These are phyloP conservation scores for Filobasidium uniguttulatum DNA, from an alignment of 1,284 basidiomycete genomes.

Conservation along the genomic window DNA sequence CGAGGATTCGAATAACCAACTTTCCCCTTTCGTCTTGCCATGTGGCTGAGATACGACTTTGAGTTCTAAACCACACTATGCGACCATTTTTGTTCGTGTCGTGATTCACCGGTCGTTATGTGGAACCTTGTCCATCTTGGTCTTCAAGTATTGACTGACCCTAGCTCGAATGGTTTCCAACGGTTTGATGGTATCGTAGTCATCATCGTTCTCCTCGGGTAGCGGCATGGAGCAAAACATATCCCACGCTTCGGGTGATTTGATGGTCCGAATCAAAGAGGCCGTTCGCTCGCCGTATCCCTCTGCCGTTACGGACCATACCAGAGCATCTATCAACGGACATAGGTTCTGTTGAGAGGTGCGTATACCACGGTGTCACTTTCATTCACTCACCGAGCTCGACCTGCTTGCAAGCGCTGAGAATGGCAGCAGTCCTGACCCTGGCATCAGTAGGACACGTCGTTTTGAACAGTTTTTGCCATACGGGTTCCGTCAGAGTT, in stretches of 20 bases:
- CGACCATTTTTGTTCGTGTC: too few species aligned
- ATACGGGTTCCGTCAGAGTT: conserved; percentile 4
- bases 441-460: background rate
- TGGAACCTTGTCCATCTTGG: too few species aligned
- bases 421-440: conserved; percentile 7
- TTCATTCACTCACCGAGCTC: conserved; percentile 15
- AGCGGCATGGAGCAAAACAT: conserved; percentile 1
- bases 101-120: too few species aligned
- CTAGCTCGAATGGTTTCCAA: too few species aligned
- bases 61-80: too few species aligned
- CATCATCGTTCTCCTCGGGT: too few species aligned
- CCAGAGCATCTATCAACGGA: conserved; percentile 9
- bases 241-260: background rate
- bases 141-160: too few species aligned
- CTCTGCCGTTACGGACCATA: conserved; percentile 12
- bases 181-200: too few species aligned
- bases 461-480: conserved; percentile 7
- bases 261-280: background rate
- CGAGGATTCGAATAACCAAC: too few species aligned
- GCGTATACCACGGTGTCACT: too few species aligned
- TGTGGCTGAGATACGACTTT: too few species aligned
- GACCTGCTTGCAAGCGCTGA: conserved; percentile 12
- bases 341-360: background rate
- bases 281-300: conserved; percentile 11
- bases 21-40: too few species aligned